Conservation (phyloP, 1,284 basidiomycete genomes). For the Earliella scabrosa region DNA sequence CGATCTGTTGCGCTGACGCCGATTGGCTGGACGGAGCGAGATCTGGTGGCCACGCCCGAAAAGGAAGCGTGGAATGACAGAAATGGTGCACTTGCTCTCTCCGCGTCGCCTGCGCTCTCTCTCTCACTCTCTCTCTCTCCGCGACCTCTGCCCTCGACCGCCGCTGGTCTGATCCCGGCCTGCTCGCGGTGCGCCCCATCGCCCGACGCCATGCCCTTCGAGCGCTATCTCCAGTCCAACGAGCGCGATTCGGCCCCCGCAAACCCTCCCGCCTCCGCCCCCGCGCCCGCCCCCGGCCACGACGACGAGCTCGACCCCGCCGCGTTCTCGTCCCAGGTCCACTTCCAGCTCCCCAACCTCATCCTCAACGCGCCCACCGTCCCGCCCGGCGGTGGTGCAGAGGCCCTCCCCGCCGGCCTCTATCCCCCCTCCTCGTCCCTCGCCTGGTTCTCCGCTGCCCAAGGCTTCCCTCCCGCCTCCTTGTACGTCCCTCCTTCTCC, state of each 20-base stretch:
- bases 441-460: constrained; percentile 42
- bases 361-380: constrained; percentile 62
- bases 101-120: neutral
- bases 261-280: too few relatives aligned
- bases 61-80: constrained; percentile 19
- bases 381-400: constrained; percentile 73
- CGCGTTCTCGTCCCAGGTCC: constrained; percentile 40
- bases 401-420: constrained; percentile 58
- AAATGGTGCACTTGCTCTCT: neutral
- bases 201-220: constrained; percentile 21
- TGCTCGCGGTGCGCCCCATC: neutral
- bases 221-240: constrained; percentile 22
- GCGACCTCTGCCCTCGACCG: neutral
- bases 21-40: neutral
- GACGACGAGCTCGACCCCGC: constrained; percentile 26
- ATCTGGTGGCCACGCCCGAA: neutral
- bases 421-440: constrained; percentile 38
- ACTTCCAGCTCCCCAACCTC: constrained; percentile 69
- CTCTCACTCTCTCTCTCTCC: constrained; percentile 4
- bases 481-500: constrained; percentile 16
- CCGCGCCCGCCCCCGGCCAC: too few relatives aligned
- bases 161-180: neutral
- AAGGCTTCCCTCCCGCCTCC: constrained; percentile 22
- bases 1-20: neutral
- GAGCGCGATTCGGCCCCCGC: constrained; percentile 8